These are phyloP conservation scores for Dryas alaskensis DNA, from an alignment of 306 rosid genomes.

Conservation along the genomic window DNA sequence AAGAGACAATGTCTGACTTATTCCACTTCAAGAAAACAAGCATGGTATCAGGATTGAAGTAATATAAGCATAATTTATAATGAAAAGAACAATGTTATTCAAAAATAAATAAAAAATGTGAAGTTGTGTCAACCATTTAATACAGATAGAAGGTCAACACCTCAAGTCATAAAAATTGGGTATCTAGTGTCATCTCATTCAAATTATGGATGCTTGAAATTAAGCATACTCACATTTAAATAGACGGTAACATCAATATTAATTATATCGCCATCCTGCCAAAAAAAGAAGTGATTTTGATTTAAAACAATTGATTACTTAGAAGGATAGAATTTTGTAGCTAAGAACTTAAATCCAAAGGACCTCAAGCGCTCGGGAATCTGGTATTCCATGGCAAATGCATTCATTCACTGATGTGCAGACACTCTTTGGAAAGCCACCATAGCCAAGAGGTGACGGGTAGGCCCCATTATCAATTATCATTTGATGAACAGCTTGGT, in stretches of 20 bases:
- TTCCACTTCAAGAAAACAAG: not conserved
- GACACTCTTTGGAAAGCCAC: constrained; percentile 94
- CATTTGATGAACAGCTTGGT: constrained; percentile 91
- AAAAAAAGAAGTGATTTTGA: constrained; percentile 11
- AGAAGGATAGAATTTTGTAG: constrained; percentile 6
- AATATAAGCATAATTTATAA: not conserved
- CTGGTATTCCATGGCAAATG: constrained; percentile 96
- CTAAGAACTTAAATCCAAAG: constrained; percentile 19
- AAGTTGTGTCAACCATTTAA: not conserved
- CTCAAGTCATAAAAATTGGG: not conserved
- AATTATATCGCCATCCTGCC: constrained; percentile 95
- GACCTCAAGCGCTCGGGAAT: constrained; percentile 84
- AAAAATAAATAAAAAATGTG: not conserved
- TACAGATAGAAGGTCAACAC: not conserved
- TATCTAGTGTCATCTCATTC: not conserved
- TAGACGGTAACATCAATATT: constrained; percentile 88
- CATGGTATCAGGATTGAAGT: too few species aligned
- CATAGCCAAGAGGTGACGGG: constrained; percentile 94
- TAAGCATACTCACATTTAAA: constrained; percentile 65
- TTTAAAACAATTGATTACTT: not conserved
- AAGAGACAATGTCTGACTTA: not conserved
- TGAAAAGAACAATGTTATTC: not conserved
- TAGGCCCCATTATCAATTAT: constrained; percentile 90
- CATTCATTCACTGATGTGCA: constrained; percentile 98
- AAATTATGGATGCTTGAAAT: constrained; percentile 2